Percentiles rank a stretch among this genome's conserved stretches.
These are phyloP conservation scores for Barnettozyma vustinii DNA, from an alignment of 805 yeast species.

Conservation along the genomic window DNA sequence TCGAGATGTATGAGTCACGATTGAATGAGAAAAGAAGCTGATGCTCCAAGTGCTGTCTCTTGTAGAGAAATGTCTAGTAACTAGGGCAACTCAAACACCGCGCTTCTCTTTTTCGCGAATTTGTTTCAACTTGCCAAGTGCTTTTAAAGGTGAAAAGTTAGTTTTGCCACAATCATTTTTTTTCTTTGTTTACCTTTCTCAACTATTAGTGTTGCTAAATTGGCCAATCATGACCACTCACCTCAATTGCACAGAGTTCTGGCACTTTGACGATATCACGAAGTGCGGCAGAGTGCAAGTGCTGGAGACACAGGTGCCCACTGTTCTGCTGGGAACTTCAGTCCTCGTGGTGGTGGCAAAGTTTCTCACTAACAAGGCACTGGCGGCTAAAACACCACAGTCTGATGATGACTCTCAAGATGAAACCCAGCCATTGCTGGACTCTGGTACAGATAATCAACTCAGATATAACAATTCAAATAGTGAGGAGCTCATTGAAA, in stretches of 20 bases:
- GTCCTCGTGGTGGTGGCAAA: constrained; percentile 12
- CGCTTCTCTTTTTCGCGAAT: not conserved
- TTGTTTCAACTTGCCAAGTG: too few species aligned
- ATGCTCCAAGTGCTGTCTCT: not conserved
- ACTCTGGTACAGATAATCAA: not conserved
- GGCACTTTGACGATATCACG: constrained; percentile 62
- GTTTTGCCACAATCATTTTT: not conserved
- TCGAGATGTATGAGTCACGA: not conserved
- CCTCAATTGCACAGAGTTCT: constrained; percentile 22
- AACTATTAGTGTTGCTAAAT: not conserved
- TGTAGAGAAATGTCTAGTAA: not conserved
- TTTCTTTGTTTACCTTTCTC: not conserved
- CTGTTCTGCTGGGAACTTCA: constrained; percentile 26
- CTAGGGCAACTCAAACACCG: not conserved
- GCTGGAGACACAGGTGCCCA: constrained; percentile 34
- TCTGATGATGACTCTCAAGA: not conserved
- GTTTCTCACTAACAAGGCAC: constrained; percentile 1
- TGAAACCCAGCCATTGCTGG: constrained; percentile 17
- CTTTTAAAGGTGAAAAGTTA: too few species aligned
- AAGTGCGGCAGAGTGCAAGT: constrained; percentile 40
- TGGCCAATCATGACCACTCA: not conserved
- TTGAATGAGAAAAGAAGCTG: not conserved
- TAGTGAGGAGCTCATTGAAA: constrained; percentile 30
- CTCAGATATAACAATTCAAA: constrained; percentile 5
- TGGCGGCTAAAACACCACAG: not conserved